A percentile compares a stretch with the other conserved stretches of the same genome.
Conservation (phyloP, 176 grass and related monocot genomes). For the Juncus effusus region DNA sequence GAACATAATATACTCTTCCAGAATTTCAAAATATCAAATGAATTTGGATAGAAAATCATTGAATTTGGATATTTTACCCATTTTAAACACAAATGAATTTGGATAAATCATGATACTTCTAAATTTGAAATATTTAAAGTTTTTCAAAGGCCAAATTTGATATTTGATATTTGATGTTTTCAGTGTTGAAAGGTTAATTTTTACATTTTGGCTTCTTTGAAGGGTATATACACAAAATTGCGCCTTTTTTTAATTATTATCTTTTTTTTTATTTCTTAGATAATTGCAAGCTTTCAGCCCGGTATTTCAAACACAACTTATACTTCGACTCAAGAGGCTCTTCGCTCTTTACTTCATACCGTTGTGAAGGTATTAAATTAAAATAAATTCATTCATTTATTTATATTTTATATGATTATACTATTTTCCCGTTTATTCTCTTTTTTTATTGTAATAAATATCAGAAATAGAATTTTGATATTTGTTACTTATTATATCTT, state of each 20-base stretch:
- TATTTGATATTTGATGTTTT: neutral
- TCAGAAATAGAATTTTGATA: neutral
- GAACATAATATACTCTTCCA: too few relatives aligned
- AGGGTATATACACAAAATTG: too few relatives aligned
- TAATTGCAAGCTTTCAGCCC: conserved; percentile 72
- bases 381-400: too few relatives aligned
- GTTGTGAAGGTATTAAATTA: conserved; percentile 54
- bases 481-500: neutral
- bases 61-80: too few relatives aligned
- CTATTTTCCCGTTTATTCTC: neutral
- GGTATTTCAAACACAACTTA: conserved; percentile 51
- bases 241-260: conserved; percentile 22
- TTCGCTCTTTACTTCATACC: conserved; percentile 68
- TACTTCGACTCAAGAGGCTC: conserved; percentile 75
- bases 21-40: too few relatives aligned
- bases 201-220: too few relatives aligned
- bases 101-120: too few relatives aligned
- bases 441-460: neutral
- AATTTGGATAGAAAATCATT: too few relatives aligned
- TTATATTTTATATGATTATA: too few relatives aligned
- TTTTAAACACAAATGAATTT: too few relatives aligned
- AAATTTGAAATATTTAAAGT: neutral
- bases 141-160: neutral
- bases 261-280: conserved; percentile 38
- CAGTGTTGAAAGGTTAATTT: too few relatives aligned